Percentiles rank a stretch among this genome's conserved stretches.
phyloP scores from a whole-genome alignment of 306 rosid species.

The Acacia crassicarpa region DNA sequence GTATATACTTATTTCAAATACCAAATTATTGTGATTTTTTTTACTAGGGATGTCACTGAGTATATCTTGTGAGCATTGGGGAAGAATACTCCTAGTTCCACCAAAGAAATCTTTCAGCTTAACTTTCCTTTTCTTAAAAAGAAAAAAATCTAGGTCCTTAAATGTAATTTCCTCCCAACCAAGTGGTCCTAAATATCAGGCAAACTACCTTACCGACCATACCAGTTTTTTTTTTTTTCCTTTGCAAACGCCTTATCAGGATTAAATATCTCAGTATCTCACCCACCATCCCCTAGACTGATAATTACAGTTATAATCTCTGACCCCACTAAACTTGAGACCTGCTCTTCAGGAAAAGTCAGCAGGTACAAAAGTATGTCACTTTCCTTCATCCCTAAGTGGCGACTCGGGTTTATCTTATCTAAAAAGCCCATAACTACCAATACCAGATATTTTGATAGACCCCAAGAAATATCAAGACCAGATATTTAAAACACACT shows the following conservation, averaged over 20 bases:
- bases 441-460: background rate
- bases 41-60: background rate
- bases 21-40: background rate
- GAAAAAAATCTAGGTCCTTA: background rate
- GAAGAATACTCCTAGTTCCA: background rate
- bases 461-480: background rate
- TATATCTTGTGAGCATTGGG: background rate
- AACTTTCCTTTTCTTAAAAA: background rate
- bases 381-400: background rate
- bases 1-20: too few species aligned
- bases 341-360: background rate
- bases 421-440: background rate
- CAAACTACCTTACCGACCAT: background rate
- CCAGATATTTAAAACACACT: conserved; percentile 2
- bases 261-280: background rate
- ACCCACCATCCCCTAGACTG: background rate
- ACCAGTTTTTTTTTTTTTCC: background rate
- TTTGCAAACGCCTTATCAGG: background rate
- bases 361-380: background rate
- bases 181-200: background rate
- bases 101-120: background rate
- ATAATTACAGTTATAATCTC: background rate
- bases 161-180: background rate
- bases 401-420: conserved; percentile 1
- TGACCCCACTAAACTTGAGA: conserved; percentile 5